phyloP scores from a whole-genome alignment of 192 early-diverging fungal genomes.

The Cetraspora pellucida region DNA sequence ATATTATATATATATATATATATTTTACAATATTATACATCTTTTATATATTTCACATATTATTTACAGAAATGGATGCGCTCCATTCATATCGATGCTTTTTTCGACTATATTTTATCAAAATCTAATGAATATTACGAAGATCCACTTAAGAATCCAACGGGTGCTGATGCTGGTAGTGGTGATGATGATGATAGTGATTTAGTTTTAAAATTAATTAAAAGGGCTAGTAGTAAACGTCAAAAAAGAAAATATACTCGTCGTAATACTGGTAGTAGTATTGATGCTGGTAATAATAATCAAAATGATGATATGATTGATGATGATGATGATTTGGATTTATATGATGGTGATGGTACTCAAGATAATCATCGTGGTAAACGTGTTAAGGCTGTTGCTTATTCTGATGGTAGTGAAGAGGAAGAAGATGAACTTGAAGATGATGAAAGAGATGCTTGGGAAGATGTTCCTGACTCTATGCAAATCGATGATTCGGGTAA shows the following conservation, averaged over 20 bases:
- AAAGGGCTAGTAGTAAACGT: constrained; percentile 31
- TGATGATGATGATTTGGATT: neutral
- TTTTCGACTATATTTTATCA: constrained; percentile 27
- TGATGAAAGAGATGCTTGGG: constrained; percentile 13
- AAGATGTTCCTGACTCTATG: neutral
- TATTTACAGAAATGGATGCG: constrained; percentile 32
- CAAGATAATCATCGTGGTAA: constrained; percentile 1
- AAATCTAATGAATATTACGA: constrained; percentile 31
- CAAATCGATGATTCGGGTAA: neutral
- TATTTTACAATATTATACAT: neutral
- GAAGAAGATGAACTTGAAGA: neutral
- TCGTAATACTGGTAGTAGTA: constrained; percentile 5
- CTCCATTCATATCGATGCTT: constrained; percentile 23
- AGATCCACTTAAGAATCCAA: constrained; percentile 22
- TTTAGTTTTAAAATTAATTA: constrained; percentile 32
- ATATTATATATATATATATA: neutral
- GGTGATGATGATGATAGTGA: constrained; percentile 15
- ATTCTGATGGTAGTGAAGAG: neutral
- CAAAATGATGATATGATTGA: neutral
- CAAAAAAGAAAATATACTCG: constrained; percentile 30
- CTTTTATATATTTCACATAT: neutral
- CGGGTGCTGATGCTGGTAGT: neutral
- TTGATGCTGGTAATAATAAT: neutral
- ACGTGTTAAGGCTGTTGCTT: neutral
- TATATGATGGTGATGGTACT: neutral